phyloP scores from a whole-genome alignment of 2,329 filamentous ascomycete species.

The Grosmannia penicillata region DNA sequence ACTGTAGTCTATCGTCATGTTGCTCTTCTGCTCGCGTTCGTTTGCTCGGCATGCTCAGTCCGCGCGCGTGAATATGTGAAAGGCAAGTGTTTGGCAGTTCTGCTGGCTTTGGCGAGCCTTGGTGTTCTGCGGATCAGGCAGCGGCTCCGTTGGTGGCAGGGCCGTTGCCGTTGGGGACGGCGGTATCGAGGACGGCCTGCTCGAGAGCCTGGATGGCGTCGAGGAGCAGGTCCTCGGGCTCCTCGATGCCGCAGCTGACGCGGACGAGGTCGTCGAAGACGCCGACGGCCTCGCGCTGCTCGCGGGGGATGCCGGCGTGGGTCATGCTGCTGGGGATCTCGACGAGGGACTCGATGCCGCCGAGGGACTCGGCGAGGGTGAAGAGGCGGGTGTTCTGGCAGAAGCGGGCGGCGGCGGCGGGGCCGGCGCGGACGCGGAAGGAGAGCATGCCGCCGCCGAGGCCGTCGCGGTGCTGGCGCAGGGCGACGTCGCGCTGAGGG shows the following conservation, averaged over 20 bases:
- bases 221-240: constrained; percentile 64
- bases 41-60: no score
- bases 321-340: constrained; percentile 96
- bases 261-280: constrained; percentile 91
- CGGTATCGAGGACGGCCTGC: constrained; percentile 54
- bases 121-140: no score
- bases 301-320: constrained; percentile 83
- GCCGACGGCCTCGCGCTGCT: constrained; percentile 80
- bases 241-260: constrained; percentile 88
- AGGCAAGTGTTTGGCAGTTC: no score
- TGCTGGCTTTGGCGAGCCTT: no score
- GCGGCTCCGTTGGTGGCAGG: constrained; percentile 1
- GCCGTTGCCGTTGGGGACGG: constrained; percentile 9
- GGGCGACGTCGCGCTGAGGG: constrained; percentile 68
- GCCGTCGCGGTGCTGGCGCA: constrained; percentile 83
- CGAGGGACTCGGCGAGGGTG: constrained; percentile 77
- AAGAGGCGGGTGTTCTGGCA: constrained; percentile 83
- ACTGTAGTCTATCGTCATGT: no score
- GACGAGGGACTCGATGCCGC: constrained; percentile 81
- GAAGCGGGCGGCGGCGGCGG: constrained; percentile 77
- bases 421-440: constrained; percentile 82
- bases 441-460: constrained; percentile 96
- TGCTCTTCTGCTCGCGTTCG: no score
- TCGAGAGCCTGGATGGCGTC: constrained; percentile 74
- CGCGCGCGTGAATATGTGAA: no score